Base-by-base conservation (phyloP, 2,329 filamentous ascomycete genomes). In the Parastagonospora nodorum region DNA sequence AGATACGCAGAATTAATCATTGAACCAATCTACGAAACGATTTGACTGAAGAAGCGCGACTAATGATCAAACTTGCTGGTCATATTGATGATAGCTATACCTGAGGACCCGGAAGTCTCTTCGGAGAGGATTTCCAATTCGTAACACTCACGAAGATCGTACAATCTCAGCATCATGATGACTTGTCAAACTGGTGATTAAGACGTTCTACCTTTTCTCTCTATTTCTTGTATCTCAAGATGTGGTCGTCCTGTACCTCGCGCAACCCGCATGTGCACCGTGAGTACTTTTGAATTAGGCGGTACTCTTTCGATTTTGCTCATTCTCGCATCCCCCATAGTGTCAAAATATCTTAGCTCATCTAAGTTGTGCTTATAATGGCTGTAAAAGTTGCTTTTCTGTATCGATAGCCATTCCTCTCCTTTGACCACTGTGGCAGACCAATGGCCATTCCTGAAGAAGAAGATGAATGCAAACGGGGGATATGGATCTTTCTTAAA, bases 381-480 rank as follows among this genome's bases (percentile, higher is more conserved):
- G 30, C 33, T 50, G 12, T 50, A 36, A n/a, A 50, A 50, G 16
- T 29, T 24, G 19, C 19, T 31, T 15, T 46, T 39, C n/a, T 38
- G 48, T 37, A 35, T 36, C 14, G 10, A 35, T 1, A n/a, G 5
- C 48, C 48, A 50, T 30, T 19, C 37, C 7, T 46, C 37, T 8
- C 42, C 42, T 2, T 39, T 27, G 12, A 48, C 44, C 16, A 43
- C 37, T 9, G 31, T 45, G 28, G 38, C 43, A 1, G 38, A 47
- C 49, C 49, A 51, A 29, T 43, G 43, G 11, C 37, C 31, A n/a
- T 39, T 33, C n/a, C 37, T 40, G 39, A 51, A 51, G 15, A 46
- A 51, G 7, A 51, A 32, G 2, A 51, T 39, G 8, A 51, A 35
- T 11, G 49, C 44, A 11, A 51, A 48, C 5, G 16, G 24, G 8